Percentiles rank a stretch among this genome's conserved stretches.
phyloP scores from a whole-genome alignment of 2,329 filamentous ascomycete species.

The Thermothelomyces thermophilus region DNA sequence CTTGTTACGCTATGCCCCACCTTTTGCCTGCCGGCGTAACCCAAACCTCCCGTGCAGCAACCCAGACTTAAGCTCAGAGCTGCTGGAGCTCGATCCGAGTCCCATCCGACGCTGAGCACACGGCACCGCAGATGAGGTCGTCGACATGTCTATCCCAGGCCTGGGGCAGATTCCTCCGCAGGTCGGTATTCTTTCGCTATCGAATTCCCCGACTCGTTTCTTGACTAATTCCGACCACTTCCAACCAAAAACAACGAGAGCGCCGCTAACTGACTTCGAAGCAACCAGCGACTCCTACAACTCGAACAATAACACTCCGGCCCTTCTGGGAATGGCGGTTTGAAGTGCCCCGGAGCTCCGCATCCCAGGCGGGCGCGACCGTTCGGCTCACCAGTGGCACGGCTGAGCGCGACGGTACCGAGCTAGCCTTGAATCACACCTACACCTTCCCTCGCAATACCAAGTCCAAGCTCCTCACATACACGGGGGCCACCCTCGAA shows the following conservation, averaged over 20 bases:
- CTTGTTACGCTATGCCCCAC: neutral
- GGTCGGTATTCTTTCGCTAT: conserved; percentile 8
- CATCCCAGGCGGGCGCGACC: conserved; percentile 42
- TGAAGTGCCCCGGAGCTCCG: conserved; percentile 48
- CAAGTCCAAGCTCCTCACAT: conserved; percentile 86
- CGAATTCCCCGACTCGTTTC: neutral
- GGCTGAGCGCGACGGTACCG: conserved; percentile 91
- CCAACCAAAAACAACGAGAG: neutral
- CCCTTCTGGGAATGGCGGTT: conserved; percentile 74
- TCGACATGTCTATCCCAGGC: conserved; percentile 22
- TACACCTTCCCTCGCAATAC: conserved; percentile 70
- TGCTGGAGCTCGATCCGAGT: neutral
- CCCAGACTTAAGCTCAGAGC: neutral
- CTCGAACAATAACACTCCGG: conserved; percentile 46
- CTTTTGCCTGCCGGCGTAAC: conserved; percentile 6
- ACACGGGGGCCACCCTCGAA: conserved; percentile 83
- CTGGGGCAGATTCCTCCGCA: conserved; percentile 21
- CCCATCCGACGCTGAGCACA: neutral
- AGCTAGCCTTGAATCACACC: conserved; percentile 71
- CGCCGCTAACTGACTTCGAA: neutral
- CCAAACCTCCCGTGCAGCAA: neutral
- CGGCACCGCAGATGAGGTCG: neutral
- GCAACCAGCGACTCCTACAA: conserved; percentile 29
- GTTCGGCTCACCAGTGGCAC: conserved; percentile 68
- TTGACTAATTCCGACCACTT: neutral